phyloP scores from a whole-genome alignment of 2,329 filamentous ascomycete genomes.

The Plectosphaerella cucumerina region DNA sequence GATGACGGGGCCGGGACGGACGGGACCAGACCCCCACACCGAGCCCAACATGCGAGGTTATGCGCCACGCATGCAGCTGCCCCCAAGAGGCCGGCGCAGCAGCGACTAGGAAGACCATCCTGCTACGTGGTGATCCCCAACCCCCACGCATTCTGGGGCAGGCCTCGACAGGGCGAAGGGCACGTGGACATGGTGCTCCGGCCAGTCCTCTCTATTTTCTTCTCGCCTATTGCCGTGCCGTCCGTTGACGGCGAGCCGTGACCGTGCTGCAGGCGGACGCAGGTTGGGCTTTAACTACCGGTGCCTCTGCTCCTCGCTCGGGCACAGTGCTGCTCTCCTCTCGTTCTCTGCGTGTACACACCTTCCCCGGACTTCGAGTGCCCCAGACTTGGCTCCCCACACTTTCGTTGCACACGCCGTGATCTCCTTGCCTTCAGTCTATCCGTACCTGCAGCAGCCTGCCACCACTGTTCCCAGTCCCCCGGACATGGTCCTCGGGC shows the following conservation, averaged over 20 bases:
- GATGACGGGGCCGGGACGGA: not conserved
- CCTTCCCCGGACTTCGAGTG: not conserved
- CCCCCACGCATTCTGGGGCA: not conserved
- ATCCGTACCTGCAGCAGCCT: not conserved
- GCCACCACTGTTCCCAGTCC: not conserved
- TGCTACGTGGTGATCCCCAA: not conserved
- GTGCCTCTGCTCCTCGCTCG: not conserved
- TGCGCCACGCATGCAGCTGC: not conserved
- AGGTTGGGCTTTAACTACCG: not conserved
- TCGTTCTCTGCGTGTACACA: not conserved
- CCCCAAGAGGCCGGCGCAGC: not conserved
- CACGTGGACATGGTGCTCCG: not conserved
- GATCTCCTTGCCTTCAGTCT: too few relatives aligned
- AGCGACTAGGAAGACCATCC: not conserved
- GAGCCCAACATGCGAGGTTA: not conserved
- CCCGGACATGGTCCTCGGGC: constrained; percentile 5
- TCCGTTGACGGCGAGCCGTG: not conserved
- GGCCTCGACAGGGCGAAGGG: not conserved
- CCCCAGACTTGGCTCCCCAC: not conserved
- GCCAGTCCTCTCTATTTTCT: too few relatives aligned
- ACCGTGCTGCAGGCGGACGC: not conserved
- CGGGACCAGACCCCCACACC: not conserved
- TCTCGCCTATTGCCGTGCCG: too few relatives aligned
- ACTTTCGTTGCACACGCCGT: not conserved
- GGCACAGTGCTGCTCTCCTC: not conserved